Base-by-base conservation (phyloP, 169 alveolate species). In the Theileria luwenshuni region DNA sequence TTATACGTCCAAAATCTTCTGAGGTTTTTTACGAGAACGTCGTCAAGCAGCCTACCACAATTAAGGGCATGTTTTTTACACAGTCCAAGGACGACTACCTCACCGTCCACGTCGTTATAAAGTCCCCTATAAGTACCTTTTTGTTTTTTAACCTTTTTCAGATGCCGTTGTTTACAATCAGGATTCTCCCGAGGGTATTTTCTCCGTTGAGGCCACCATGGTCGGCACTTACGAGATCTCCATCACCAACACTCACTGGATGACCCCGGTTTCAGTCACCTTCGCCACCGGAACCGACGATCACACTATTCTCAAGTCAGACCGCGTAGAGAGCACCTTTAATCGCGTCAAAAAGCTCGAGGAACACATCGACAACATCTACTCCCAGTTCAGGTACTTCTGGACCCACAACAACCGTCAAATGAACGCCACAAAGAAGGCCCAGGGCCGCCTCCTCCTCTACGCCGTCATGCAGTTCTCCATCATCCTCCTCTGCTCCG, bases 21-120 rank as follows among this genome's bases (percentile, higher is more conserved):
- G 83, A 81, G 74, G 2, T 51, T 19, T 81, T 81, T 30, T 81
- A 73, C 69, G 89, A 81, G 54, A 59, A 52, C 43, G 74, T 81
- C 17, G 23, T 38, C 28, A 81, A 74, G 15, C 25, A 69, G 43
- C 77, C 77, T 25, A 74, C 85, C 19, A 71, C 77, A 17, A 27
- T 81, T 41, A 73, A 83, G 59, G 89, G 89, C 42, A 81, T 74
- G 80, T 81, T 45, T 75, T 81, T 58, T 54, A 81, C 89, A n/a
- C 73, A 63, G 15, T 72, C 84, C 15, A 45, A 52, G 61, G 83
- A 59, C 27, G 80, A 73, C 42, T 77, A 81, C 27, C 61, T 81
- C 25, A 35, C 43, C 19, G 70, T 81, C 28, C 58, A 28, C 17
- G 56, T 81, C 42, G 32, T 21, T 56, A 68, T 81, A 28, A 74